Base-by-base conservation (phyloP, 2,329 filamentous ascomycete species). In the Colletotrichum lini region DNA sequence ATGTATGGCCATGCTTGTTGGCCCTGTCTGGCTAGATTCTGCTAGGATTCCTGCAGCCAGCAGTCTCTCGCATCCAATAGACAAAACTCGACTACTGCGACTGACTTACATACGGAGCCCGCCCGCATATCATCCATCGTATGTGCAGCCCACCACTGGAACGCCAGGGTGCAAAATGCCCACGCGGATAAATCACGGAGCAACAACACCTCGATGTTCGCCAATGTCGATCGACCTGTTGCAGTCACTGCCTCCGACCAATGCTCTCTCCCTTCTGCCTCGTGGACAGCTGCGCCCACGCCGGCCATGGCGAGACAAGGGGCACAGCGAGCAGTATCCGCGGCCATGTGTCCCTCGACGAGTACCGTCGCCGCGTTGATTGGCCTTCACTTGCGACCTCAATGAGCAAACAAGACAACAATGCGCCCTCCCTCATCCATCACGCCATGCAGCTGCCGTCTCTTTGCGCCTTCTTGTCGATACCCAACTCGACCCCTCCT, bases 371-470 rank as follows among this genome's bases (percentile, higher is more conserved):
- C 38, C 54, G 16, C 50, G n/a, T 50, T 23, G n/a, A 40, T 68
- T 44, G 53, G 58, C 65, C 23, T 58, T 53, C 45, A 18, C 18
- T 26, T 13, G 59, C 47, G 7, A 52, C 49, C 18, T 68, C 68
- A 71, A 63, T 59, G 58, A 30, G 58, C 53, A 67, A 64, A 68
- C 58, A 68, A 68, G 42, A 42, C 65, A 64, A 63, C 68, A 71
- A 64, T 63, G 58, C 53, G 18, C 40, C 47, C 18, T 58, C 35
- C 21, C 53, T 15, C 23, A 30, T 26, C 60, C n/a, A 40, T 63
- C 65, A 64, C 58, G 21, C 45, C 58, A 63, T 44, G 45, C 58
- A 40, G n/a, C 13, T 26, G 38, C n/a, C 47, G 23, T 23, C 57
- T 68, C 52, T 63, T 59, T 42, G 50, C 47, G 23, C 38, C 57